Conservation (phyloP, 2,329 filamentous ascomycete genomes). For the Ilyonectria robusta region DNA sequence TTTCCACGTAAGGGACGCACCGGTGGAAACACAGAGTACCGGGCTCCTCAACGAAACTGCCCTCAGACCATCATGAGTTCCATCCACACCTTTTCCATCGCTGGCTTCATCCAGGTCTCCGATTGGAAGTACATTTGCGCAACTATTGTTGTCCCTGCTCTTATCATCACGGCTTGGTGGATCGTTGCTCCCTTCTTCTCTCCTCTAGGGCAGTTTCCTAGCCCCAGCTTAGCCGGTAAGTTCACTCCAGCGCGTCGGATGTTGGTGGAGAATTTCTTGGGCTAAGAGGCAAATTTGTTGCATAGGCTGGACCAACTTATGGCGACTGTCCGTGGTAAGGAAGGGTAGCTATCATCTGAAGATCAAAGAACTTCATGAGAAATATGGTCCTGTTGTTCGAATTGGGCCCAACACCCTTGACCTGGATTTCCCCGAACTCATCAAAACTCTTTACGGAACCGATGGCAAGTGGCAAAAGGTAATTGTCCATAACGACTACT, state of each 20-base stretch:
- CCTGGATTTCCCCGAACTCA: constrained; percentile 54
- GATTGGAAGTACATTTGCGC: constrained; percentile 31
- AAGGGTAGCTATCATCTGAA: constrained; percentile 47
- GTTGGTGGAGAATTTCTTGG: too few species aligned
- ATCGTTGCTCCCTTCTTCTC: constrained; percentile 33
- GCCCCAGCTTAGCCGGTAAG: constrained; percentile 37
- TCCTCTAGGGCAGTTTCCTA: constrained; percentile 36
- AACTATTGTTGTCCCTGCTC: constrained; percentile 28
- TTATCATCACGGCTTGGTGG: constrained; percentile 36
- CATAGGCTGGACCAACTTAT: constrained; percentile 52
- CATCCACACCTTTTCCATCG: constrained; percentile 26
- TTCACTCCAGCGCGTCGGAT: background rate
- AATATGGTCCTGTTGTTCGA: constrained; percentile 57
- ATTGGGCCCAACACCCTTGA: constrained; percentile 57
- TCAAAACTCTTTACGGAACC: constrained; percentile 54
- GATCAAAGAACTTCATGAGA: constrained; percentile 53
- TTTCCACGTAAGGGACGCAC: background rate
- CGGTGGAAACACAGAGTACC: background rate
- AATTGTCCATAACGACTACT: too few species aligned
- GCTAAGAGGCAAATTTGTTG: too few species aligned
- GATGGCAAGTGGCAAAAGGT: constrained; percentile 52
- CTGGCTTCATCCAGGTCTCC: constrained; percentile 17
- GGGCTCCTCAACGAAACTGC: too few species aligned
- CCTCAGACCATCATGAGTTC: constrained; percentile 19
- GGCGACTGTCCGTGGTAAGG: constrained; percentile 52